phyloP scores from a whole-genome alignment of 2,329 filamentous ascomycete species.

The Stylonectria norvegica region DNA sequence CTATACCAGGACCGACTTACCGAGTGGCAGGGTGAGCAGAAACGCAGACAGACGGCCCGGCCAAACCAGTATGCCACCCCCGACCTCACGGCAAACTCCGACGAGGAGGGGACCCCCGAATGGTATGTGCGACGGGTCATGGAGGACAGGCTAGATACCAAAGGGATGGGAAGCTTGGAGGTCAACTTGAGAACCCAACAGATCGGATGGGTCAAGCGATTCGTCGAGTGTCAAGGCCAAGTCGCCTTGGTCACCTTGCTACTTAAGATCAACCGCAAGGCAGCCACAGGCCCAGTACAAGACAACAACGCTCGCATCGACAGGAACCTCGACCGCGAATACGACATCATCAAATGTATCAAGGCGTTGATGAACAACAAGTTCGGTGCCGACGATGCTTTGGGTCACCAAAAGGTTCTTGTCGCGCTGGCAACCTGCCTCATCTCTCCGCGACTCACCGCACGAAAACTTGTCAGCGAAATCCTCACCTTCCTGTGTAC shows the following conservation, averaged over 20 bases:
- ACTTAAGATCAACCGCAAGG: constrained; percentile 87
- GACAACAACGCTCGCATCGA: constrained; percentile 57
- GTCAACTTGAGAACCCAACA: constrained; percentile 95
- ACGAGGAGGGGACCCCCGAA: constrained; percentile 93
- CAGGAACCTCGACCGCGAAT: constrained; percentile 84
- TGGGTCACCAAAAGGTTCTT: constrained; percentile 85
- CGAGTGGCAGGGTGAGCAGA: constrained; percentile 92
- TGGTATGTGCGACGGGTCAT: constrained; percentile 98
- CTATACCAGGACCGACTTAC: constrained; percentile 92
- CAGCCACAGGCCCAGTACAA: constrained; percentile 67
- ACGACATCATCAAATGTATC: constrained; percentile 95
- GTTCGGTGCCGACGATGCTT: constrained; percentile 93
- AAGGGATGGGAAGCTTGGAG: constrained; percentile 87
- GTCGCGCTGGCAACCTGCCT: constrained; percentile 83
- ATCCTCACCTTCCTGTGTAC: constrained; percentile 95
- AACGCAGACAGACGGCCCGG: constrained; percentile 71
- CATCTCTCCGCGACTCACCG: constrained; percentile 84
- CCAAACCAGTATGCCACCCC: constrained; percentile 66
- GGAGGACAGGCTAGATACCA: constrained; percentile 89
- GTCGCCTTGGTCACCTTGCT: constrained; percentile 93
- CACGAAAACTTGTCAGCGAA: constrained; percentile 91
- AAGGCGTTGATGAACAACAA: constrained; percentile 99
- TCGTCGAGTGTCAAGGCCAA: constrained; percentile 96
- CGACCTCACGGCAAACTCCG: constrained; percentile 72
- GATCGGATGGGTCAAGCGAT: constrained; percentile 94